Base-by-base conservation (phyloP, 495 filamentous ascomycete genomes). In the Podospora pseudocomata region DNA sequence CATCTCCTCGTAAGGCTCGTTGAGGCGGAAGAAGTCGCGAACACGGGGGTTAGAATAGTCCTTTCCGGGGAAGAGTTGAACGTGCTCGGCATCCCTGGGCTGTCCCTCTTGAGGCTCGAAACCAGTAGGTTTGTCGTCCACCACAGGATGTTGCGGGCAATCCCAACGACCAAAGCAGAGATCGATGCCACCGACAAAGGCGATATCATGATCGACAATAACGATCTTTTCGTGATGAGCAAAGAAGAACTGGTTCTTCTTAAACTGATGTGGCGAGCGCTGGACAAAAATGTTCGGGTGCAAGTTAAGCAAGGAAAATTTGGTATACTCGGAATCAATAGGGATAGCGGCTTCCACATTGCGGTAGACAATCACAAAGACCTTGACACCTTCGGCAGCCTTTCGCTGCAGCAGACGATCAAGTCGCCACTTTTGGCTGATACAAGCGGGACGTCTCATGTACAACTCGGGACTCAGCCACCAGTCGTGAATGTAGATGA, bases 161-260 rank as follows among this genome's bases (percentile, higher is more conserved):
- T 99, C 95, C 95, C 95, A 99, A 61, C 95, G 86, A 16, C 95
- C 95, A 76, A 98, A 98, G 79, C 95, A 99, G 19, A 99, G 84
- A 83, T 99, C 95, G 67, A 99, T 93, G 16, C 95, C 95, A 63
- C 95, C 95, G 58, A 97, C 88, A 73, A 99, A 99, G 32, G 95
- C 95, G 60, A 99, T 85, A 53, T 93, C 95, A 75, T 99, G 94
- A 75, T 99, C 95, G 32, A 99, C 91, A 60, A 99, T 88, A 71
- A 92, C 92, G 13, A 99, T 85, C 75, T 99, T 99, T 77, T 99
- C 95, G 76, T 99, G 95, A 75, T 99, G 95, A 27, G 95, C 95
- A 86, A 95, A 99, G 82, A 98, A 99, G 80, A 99, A 99, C n/a
- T 96, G 96, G 68, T 97, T 97, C 80, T 99, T 97, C 67, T 95